phyloP scores from a whole-genome alignment of 2,329 filamentous ascomycete species.

The Pyrenophora tritici-repentis region DNA sequence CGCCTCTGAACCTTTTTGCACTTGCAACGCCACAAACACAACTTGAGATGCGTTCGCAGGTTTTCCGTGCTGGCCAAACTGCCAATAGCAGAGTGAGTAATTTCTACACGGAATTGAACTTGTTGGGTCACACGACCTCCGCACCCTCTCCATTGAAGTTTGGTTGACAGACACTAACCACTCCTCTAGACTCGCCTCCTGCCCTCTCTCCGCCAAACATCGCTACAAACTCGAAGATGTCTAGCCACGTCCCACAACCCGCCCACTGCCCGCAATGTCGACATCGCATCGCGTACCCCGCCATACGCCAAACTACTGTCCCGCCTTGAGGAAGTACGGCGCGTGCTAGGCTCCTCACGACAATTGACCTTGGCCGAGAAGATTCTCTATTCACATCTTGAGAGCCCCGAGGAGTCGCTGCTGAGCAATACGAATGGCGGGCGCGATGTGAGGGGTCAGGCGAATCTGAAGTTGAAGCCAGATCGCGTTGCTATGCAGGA shows the following conservation, averaged over 20 bases:
- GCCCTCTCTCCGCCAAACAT: conserved; percentile 23
- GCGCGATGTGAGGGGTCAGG: conserved; percentile 78
- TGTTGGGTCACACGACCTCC: too few species aligned
- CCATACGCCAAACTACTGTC: conserved; percentile 82
- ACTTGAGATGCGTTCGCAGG: conserved; percentile 43
- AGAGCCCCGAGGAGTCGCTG: conserved; percentile 86
- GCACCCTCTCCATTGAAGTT: too few species aligned
- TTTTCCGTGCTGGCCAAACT: conserved; percentile 38
- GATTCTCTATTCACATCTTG: conserved; percentile 95
- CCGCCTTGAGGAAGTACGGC: conserved; percentile 75
- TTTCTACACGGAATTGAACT: not conserved
- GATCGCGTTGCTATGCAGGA: conserved; percentile 99
- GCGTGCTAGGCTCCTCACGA: conserved; percentile 67
- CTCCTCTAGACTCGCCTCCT: conserved; percentile 31
- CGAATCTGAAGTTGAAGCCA: conserved; percentile 95
- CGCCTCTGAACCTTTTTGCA: conserved; percentile 18
- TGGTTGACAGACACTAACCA: conserved; percentile 4
- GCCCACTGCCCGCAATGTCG: conserved; percentile 34
- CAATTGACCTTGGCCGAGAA: conserved; percentile 91
- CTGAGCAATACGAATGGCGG: conserved; percentile 83
- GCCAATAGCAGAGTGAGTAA: conserved; percentile 41
- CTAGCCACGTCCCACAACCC: conserved; percentile 42
- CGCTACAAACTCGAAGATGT: conserved; percentile 27
- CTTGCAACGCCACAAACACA: conserved; percentile 23
- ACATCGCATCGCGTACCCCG: conserved; percentile 65